Base-by-base conservation (phyloP, 768 basidiomycete genomes). In the Hemileccinum rubropunctum region DNA sequence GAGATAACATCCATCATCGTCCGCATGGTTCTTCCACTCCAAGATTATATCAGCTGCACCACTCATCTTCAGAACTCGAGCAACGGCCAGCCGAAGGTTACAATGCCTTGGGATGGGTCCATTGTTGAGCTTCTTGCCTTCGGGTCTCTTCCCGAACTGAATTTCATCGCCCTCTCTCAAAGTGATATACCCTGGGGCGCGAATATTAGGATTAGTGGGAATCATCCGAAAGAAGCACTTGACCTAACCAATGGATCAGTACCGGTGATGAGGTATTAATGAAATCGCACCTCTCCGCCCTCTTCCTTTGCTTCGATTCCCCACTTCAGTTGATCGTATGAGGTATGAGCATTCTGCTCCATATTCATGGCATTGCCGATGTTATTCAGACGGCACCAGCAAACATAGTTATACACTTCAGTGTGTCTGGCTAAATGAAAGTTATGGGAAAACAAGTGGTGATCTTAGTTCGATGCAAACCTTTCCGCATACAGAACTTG, bases 61-160 rank as follows among this genome's bases (percentile, higher is more conserved):
- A 40, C 50, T 51, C 50, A 51, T 47, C 50, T 4, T 51, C 34
- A 42, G 9, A 42, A 36, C 47, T 14, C 27, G 47, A 51, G 47
- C 50, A 27, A 42, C 12, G 50, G 50, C 50, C 33, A 50, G 15
- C 33, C 17, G 47, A 30, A 51, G 20, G 32, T 49, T 51, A 8
- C 39, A 51, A 14, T 49, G 20, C 2, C 1, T 41, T 14, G 46
- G 36, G 17, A 11, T 35, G n/a, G 48, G 48, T 12, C 32, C 32
- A 39, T 36, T 10, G 17, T 20, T 0, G 6, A 51, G 47, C n/a
- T 23, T 7, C 15, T 37, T 27, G 34, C 47, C 47, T 11, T 50
- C 30, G 6, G 40, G 20, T 32, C 51, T 47, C 37, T 20, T 13
- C 42, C 47, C 51, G 5, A 52, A 42, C 6, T 5, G 28, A 18